Percentiles rank a stretch among this genome's conserved stretches.
These are phyloP conservation scores for Podospora didyma DNA, from an alignment of 495 filamentous ascomycete species.

Conservation along the genomic window DNA sequence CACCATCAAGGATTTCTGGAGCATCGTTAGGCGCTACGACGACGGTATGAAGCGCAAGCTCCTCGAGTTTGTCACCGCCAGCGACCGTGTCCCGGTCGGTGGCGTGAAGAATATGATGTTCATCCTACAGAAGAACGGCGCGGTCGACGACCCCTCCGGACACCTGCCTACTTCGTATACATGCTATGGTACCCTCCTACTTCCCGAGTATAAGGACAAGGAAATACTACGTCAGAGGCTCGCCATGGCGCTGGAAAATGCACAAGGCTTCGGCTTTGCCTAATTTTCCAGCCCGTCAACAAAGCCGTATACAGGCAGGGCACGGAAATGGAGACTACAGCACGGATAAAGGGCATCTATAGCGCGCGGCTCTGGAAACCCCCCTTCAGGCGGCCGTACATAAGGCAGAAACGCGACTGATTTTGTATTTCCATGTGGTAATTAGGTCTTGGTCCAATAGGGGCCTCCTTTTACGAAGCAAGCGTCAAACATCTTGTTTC, in stretches of 20 bases:
- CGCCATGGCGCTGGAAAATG: slow-evolving; percentile 77
- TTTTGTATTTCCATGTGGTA: too few relatives aligned
- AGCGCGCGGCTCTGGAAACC: too few relatives aligned
- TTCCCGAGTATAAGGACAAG: slow-evolving; percentile 74
- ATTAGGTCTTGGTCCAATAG: too few relatives aligned
- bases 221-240: slow-evolving; percentile 71
- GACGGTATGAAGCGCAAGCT: slow-evolving; percentile 66
- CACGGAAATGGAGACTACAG: too few relatives aligned
- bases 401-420: too few relatives aligned
- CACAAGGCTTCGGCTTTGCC: slow-evolving; percentile 84
- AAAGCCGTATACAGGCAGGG: too few relatives aligned
- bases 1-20: slow-evolving; percentile 79
- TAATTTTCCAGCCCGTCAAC: slow-evolving; percentile 9
- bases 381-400: too few relatives aligned
- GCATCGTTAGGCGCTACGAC: slow-evolving; percentile 62
- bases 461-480: too few relatives aligned
- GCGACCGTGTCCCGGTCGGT: slow-evolving; percentile 82
- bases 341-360: too few relatives aligned
- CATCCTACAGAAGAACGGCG: slow-evolving; percentile 74
- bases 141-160: slow-evolving; percentile 47
- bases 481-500: too few relatives aligned
- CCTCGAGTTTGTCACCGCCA: slow-evolving; percentile 92
- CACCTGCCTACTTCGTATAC: slow-evolving; percentile 79
- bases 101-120: slow-evolving; percentile 78
- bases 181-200: slow-evolving; percentile 79